phyloP scores from a whole-genome alignment of 2,329 filamentous ascomycete genomes.

The Gyromitra esculenta region DNA sequence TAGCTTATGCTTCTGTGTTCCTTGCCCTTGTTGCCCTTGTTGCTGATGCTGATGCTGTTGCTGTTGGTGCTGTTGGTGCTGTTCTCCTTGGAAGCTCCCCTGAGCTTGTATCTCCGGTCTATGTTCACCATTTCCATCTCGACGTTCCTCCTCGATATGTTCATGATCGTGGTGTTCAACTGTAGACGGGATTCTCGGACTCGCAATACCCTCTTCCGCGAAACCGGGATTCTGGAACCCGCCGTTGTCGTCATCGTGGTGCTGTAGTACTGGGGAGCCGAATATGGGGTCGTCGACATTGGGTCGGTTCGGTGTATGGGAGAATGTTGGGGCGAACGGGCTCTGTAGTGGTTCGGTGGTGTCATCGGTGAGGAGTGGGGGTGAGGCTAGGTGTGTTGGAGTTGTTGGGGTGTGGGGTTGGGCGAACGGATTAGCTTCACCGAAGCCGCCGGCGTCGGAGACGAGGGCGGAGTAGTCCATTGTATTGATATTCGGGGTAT shows the following conservation, averaged over 20 bases:
- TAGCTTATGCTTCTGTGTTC: constrained; percentile 73
- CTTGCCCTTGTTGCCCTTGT: not conserved
- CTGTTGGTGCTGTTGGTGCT: constrained; percentile 31
- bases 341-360: constrained; percentile 23
- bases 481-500: not conserved
- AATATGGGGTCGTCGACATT: constrained; percentile 34
- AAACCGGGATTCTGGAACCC: constrained; percentile 41
- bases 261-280: constrained; percentile 13
- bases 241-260: constrained; percentile 31
- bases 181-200: constrained; percentile 13
- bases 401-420: constrained; percentile 23
- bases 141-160: constrained; percentile 33
- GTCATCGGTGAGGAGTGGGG: constrained; percentile 27
- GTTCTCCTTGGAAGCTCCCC: constrained; percentile 25
- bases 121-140: constrained; percentile 4
- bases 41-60: constrained; percentile 32
- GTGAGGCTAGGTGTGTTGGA: constrained; percentile 9
- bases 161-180: constrained; percentile 40
- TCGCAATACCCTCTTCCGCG: constrained; percentile 22
- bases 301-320: constrained; percentile 22
- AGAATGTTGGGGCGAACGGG: constrained; percentile 30
- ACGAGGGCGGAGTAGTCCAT: constrained; percentile 55
- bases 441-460: constrained; percentile 52
- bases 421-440: constrained; percentile 52
- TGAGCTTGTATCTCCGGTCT: constrained; percentile 14